phyloP scores from a whole-genome alignment of 164 flowering plant species.

The Vitis amurensis region DNA sequence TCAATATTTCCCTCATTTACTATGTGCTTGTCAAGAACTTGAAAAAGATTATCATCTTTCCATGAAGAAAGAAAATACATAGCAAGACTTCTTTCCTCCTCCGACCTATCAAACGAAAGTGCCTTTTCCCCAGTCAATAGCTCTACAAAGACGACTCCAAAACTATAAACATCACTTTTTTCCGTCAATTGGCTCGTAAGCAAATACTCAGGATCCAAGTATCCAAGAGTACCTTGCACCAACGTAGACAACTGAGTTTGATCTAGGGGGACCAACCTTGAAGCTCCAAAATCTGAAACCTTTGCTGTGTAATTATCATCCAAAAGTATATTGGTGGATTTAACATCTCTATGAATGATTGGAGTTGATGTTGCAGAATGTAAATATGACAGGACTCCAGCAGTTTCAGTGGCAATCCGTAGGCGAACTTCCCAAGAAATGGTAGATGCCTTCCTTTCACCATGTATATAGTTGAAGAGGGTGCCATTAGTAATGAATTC shows the following conservation, averaged over 20 bases:
- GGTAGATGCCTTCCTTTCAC: not conserved
- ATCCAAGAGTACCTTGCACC: constrained; percentile 47
- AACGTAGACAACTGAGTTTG: constrained; percentile 24
- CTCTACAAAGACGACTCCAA: constrained; percentile 48
- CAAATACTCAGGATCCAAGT: constrained; percentile 44
- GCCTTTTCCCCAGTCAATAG: constrained; percentile 32
- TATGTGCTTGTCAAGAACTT: constrained; percentile 8
- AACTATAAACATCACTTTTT: constrained; percentile 43
- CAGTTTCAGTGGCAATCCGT: constrained; percentile 34
- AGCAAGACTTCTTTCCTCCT: constrained; percentile 20
- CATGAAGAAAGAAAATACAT: constrained; percentile 20
- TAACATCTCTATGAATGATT: constrained; percentile 40
- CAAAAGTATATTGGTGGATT: constrained; percentile 36
- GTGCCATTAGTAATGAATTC: constrained; percentile 50
- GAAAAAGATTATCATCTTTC: constrained; percentile 6
- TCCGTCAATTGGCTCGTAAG: constrained; percentile 35
- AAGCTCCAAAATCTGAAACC: constrained; percentile 42
- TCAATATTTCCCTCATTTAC: not conserved
- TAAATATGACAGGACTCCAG: constrained; percentile 35
- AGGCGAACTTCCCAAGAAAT: constrained; percentile 30
- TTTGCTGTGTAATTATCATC: constrained; percentile 34
- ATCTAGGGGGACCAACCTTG: constrained; percentile 30
- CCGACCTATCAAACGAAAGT: constrained; percentile 1
- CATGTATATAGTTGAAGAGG: constrained; percentile 32
- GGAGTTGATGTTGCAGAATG: constrained; percentile 38